Base-by-base conservation (phyloP, 2,329 filamentous ascomycete genomes). In the Colletotrichum shisoi region DNA sequence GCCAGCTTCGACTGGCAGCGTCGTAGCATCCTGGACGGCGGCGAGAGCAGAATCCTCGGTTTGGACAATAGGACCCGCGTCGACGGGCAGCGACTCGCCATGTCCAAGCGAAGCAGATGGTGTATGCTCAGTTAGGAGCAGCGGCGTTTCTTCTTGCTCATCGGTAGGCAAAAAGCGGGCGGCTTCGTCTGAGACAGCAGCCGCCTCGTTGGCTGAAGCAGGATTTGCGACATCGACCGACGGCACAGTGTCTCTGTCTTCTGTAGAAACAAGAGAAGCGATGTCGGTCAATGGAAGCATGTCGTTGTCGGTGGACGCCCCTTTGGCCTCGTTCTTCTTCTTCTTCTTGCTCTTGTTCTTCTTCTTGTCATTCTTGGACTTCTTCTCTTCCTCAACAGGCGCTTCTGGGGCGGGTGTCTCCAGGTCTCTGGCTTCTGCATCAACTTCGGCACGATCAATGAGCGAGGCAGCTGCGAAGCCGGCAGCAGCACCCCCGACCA, bases 291-390 rank as follows among this genome's bases (percentile, higher is more conserved):
- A 21, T 6, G 19, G 60, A 15, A 48, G n/a, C 12, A n/a, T 12
- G 4, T 9, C 3, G 4, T 31, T 24, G 12, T 60, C 48, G 19
- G 24, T 37, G 17, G 52, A 46, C 27, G 44, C 9, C 21, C 40
- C 53, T 37, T 63, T 63, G 13, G 42, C 46, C 24, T 31, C 9
- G 2, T 34, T 31, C 31, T 68, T 69, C 59, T 70, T 72, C 64
- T 77, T 77, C 66, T 78, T 75, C 66, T n/a, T n/a, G n/a, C n/a
- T 31, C 31, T 68, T 69, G 57, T 70, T 72, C 64, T 77, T 77
- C 66, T 74, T 74, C 66, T 77, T 76, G 69, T 76, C 74, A 67
- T 74, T 75, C 66, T 76, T 72, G 64, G 74, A 73, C 63, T 69
- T 69, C 63, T 72, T 74, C 42, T 68, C 71, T 12, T 64, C 64